Evolutionary conservation across 2,329 filamentous ascomycete species (phyloP).

Genomic region (Pleoardoris graminearum): DNA sequence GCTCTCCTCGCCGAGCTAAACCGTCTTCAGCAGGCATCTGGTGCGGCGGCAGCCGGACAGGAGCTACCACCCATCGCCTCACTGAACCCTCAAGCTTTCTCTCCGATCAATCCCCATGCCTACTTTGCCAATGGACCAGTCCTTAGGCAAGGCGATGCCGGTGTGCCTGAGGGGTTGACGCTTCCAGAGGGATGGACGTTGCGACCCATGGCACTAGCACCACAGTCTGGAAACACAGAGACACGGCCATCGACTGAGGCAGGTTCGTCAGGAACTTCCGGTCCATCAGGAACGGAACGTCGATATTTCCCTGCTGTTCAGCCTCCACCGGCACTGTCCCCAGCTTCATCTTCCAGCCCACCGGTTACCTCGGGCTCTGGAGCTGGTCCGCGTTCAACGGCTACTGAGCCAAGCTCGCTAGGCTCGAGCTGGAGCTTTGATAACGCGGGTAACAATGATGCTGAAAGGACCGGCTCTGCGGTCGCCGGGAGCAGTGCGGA

Average conservation of each 20-base stretch:
- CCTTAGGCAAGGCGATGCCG: constrained; percentile 39
- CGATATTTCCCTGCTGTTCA: constrained; percentile 7
- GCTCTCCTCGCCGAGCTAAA: constrained; percentile 38
- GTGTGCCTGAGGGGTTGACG: constrained; percentile 40
- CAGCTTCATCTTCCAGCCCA: constrained; percentile 14
- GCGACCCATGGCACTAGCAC: constrained; percentile 35
- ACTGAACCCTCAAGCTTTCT: constrained; percentile 23
- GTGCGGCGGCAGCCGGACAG: constrained; percentile 29
- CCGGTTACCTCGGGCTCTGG: constrained; percentile 7
- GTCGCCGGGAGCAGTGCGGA: constrained; percentile 31
- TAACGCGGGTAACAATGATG: constrained; percentile 31
- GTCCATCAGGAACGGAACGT: constrained; percentile 7
- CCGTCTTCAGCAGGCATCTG: constrained; percentile 36
- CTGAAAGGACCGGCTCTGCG: constrained; percentile 34
- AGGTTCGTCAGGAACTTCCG: constrained; percentile 1
- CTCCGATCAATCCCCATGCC: constrained; percentile 33
- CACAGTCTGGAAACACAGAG: constrained; percentile 13
- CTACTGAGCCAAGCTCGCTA: constrained; percentile 34
- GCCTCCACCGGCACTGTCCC: constrained; percentile 2
- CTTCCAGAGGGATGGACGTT: constrained; percentile 45
- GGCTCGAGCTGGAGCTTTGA: constrained; percentile 45
- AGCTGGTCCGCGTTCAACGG: constrained; percentile 24
- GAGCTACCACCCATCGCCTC: constrained; percentile 32
- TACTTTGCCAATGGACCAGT: constrained; percentile 38
- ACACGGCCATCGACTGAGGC: constrained; percentile 9